A percentile compares a stretch with the other conserved stretches of the same genome.
Conservation (phyloP, 1,284 basidiomycete genomes). For the Leccinum subatratum region DNA sequence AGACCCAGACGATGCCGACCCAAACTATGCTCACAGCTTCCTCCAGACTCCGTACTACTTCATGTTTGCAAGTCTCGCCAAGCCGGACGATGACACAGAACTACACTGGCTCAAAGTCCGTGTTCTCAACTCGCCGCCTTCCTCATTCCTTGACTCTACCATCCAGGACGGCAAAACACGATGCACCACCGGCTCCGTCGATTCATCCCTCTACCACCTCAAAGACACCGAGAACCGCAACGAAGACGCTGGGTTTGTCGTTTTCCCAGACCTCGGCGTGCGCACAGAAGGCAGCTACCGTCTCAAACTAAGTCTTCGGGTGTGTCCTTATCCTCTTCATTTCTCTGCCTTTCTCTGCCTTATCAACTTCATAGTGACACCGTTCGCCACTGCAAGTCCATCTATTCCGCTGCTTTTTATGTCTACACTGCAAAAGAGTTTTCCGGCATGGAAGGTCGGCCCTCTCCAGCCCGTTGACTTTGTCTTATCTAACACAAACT, state of each 20-base stretch:
- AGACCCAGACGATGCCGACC: conserved; percentile 34
- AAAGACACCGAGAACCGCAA: conserved; percentile 85
- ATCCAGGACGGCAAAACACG: conserved; percentile 79
- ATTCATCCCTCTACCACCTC: conserved; percentile 90
- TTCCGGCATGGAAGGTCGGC: conserved; percentile 83
- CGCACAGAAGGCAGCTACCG: conserved; percentile 84
- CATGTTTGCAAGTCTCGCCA: conserved; percentile 85
- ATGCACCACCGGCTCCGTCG: conserved; percentile 84
- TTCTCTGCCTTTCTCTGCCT: conserved; percentile 6
- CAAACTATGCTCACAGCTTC: conserved; percentile 44
- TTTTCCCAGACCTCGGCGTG: conserved; percentile 83
- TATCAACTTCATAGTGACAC: conserved; percentile 50
- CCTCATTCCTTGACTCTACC: neutral
- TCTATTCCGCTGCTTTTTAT: conserved; percentile 81
- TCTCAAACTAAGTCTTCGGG: conserved; percentile 87
- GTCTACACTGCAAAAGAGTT: conserved; percentile 94
- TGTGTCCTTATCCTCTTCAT: conserved; percentile 36
- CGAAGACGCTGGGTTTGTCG: conserved; percentile 86
- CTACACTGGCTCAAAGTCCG: conserved; percentile 81
- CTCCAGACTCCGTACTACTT: conserved; percentile 92
- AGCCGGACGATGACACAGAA: conserved; percentile 87
- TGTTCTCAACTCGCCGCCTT: conserved; percentile 5
- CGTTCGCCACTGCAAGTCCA: conserved; percentile 83
- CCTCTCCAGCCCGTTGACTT: neutral
- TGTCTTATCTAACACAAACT: conserved; percentile 24